phyloP scores from a whole-genome alignment of 2,329 filamentous ascomycete species.

The Claviceps monticola region DNA sequence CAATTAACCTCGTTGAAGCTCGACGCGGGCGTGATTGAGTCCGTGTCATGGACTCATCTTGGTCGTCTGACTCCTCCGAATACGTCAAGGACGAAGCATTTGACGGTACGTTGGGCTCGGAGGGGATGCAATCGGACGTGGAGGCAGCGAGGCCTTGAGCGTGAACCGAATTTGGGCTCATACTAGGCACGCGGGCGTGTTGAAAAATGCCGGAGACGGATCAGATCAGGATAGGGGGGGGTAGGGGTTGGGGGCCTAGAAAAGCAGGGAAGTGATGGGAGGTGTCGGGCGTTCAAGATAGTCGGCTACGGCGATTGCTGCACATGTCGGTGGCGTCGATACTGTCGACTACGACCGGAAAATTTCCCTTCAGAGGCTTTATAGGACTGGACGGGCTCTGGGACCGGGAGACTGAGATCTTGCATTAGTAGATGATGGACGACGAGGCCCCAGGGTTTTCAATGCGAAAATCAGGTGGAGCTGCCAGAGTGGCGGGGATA shows the following conservation, averaged over 20 bases:
- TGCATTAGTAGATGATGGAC: background rate
- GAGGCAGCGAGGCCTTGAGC: constrained; percentile 28
- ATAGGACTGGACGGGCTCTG: background rate
- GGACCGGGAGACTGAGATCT: background rate
- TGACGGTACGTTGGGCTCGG: constrained; percentile 33
- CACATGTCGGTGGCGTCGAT: background rate
- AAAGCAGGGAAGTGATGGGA: background rate
- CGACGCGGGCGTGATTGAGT: constrained; percentile 39
- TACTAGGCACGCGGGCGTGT: constrained; percentile 9
- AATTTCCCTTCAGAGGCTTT: background rate
- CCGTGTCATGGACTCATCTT: constrained; percentile 34
- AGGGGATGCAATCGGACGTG: constrained; percentile 27
- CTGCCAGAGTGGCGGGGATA: background rate
- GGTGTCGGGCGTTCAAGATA: background rate
- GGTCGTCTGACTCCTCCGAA: constrained; percentile 47
- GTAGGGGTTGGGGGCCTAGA: no score
- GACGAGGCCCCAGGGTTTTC: background rate
- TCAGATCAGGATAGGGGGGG: no score
- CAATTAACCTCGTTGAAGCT: constrained; percentile 55
- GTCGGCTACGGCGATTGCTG: background rate
- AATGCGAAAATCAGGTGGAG: background rate
- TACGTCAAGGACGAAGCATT: constrained; percentile 48
- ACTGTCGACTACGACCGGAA: background rate
- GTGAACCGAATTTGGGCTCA: constrained; percentile 17
- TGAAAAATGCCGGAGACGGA: background rate